A percentile compares a stretch with the other conserved stretches of the same genome.
phyloP scores from a whole-genome alignment of 176 grass and related monocot genomes.

The Oryza brachyantha region DNA sequence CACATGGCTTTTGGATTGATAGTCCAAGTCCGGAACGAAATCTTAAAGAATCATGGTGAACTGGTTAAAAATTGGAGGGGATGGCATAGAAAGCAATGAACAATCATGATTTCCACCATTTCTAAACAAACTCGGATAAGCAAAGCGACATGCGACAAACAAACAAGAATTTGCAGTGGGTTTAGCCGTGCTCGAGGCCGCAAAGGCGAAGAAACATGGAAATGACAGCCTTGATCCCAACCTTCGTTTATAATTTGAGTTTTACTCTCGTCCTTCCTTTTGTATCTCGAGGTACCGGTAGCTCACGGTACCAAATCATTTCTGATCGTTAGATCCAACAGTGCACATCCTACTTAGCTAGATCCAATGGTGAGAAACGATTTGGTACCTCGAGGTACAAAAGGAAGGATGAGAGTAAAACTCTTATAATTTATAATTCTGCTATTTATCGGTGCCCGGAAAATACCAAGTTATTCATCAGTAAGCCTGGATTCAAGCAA shows the following conservation, averaged over 20 bases:
- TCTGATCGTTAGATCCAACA: too few species aligned
- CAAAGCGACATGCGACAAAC: not conserved
- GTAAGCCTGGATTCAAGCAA: not conserved
- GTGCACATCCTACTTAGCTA: too few species aligned
- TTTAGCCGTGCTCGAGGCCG: not conserved
- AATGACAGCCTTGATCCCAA: constrained; percentile 27
- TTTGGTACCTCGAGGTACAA: too few species aligned
- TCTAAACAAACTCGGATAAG: constrained; percentile 1
- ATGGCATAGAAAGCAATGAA: constrained; percentile 25
- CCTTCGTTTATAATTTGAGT: not conserved
- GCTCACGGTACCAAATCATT: too few species aligned
- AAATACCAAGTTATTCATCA: not conserved
- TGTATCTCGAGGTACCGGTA: too few species aligned
- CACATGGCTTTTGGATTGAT: constrained; percentile 39
- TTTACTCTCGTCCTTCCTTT: too few species aligned
- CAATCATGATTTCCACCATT: constrained; percentile 24
- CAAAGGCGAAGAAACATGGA: constrained; percentile 1
- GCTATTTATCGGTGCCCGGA: not conserved
- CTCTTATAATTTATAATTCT: constrained; percentile 17
- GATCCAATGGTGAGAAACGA: too few species aligned
- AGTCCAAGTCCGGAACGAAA: constrained; percentile 4
- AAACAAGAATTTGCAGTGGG: constrained; percentile 1
- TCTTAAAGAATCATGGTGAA: constrained; percentile 7
- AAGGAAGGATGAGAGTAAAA: too few species aligned
- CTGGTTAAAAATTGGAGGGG: constrained; percentile 5